phyloP scores from a whole-genome alignment of 75 land plant genomes.

The Picea glauca region DNA sequence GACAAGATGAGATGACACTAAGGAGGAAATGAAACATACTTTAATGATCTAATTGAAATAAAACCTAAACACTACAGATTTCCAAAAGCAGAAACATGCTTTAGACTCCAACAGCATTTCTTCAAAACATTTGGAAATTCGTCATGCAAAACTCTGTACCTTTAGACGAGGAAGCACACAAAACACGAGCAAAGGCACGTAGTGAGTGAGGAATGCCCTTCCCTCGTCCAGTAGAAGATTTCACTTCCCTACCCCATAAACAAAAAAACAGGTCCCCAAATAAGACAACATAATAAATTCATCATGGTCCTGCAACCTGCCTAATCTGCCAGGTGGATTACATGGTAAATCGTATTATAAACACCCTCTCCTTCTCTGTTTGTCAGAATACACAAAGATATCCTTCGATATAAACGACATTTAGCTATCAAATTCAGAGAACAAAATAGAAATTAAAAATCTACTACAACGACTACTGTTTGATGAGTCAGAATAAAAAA shows the following conservation, averaged over 20 bases:
- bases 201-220: constrained; percentile 80
- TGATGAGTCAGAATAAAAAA: background rate
- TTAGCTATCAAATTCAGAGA: background rate
- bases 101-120: background rate
- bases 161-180: constrained; percentile 43
- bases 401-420: background rate
- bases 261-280: constrained; percentile 7
- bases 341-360: constrained; percentile 1
- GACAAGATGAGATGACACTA: background rate
- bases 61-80: too few relatives aligned
- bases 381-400: background rate
- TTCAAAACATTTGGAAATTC: background rate
- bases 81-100: too few relatives aligned
- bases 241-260: constrained; percentile 59
- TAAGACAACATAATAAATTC: background rate
- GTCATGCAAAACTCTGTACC: constrained; percentile 25
- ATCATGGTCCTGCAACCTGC: background rate
- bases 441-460: background rate
- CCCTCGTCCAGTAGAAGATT: constrained; percentile 52
- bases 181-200: constrained; percentile 79
- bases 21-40: background rate
- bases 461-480: background rate
- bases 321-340: background rate
- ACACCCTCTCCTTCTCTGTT: background rate
- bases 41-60: too few relatives aligned